Evolutionary conservation across 768 basidiomycete species (phyloP).

Genomic region (Chiua virens): DNA sequence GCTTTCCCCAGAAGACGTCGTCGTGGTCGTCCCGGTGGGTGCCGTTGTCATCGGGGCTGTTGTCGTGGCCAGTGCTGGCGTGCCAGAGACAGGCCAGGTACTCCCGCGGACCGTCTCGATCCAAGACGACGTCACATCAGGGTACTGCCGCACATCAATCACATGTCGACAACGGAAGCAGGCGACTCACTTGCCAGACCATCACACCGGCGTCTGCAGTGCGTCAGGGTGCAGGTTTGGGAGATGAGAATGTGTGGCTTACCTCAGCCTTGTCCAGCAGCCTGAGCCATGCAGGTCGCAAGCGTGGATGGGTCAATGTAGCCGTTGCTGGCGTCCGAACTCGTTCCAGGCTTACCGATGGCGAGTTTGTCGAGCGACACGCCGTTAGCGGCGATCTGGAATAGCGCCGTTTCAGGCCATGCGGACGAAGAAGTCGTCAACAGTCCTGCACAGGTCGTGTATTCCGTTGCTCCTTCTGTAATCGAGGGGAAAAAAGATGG

Average conservation of each 20-base stretch:
- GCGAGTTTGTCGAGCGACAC: constrained; percentile 50
- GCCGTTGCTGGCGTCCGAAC: constrained; percentile 45
- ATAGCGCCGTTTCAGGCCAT: constrained; percentile 53
- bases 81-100: constrained; percentile 34
- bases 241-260: constrained; percentile 24
- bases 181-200: constrained; percentile 40
- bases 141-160: constrained; percentile 25
- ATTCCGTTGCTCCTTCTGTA: constrained; percentile 60
- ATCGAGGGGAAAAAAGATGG: neutral
- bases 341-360: constrained; percentile 52
- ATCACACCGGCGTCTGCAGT: constrained; percentile 38
- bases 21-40: neutral
- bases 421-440: constrained; percentile 53
- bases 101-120: constrained; percentile 38
- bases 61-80: neutral
- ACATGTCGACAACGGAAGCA: neutral
- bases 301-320: constrained; percentile 60
- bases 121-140: no score
- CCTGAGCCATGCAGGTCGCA: constrained; percentile 58
- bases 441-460: constrained; percentile 61
- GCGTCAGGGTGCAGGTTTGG: neutral
- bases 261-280: constrained; percentile 68
- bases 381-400: constrained; percentile 52
- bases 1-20: constrained; percentile 26
- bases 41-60: neutral